Evolutionary conservation across 2,329 filamentous ascomycete genomes (phyloP).

Genomic region (Gyromitra esculenta): DNA sequence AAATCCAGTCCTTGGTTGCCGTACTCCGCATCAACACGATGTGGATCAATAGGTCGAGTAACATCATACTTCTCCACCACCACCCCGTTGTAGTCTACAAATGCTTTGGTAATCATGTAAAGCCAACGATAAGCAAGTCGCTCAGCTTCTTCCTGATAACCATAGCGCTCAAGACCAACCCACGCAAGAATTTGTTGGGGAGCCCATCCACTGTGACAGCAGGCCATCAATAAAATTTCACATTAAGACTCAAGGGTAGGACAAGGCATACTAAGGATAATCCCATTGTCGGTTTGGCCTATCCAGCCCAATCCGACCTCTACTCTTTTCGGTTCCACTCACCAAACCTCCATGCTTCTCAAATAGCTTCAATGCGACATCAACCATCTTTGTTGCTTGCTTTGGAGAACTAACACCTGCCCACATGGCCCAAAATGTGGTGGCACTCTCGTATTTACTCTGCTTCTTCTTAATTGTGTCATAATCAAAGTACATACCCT

Average conservation of each 20-base stretch:
- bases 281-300: constrained; percentile 98
- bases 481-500: constrained; percentile 98
- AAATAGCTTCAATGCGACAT: constrained; percentile 83
- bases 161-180: constrained; percentile 90
- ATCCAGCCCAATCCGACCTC: constrained; percentile 79
- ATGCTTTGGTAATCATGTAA: constrained; percentile 98
- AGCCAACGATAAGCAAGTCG: constrained; percentile 94
- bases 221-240: neutral
- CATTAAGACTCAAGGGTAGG: neutral
- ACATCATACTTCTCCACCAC: constrained; percentile 99
- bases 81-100: constrained; percentile 97
- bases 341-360: constrained; percentile 88
- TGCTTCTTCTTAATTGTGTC: constrained; percentile 83
- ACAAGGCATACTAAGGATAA: constrained; percentile 74
- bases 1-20: constrained; percentile 96
- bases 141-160: constrained; percentile 89
- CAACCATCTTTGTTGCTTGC: constrained; percentile 85
- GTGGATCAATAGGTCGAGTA: constrained; percentile 85
- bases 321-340: constrained; percentile 88
- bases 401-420: constrained; percentile 84
- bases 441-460: constrained; percentile 86
- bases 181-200: constrained; percentile 98
- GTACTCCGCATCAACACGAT: constrained; percentile 95
- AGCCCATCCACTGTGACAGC: constrained; percentile 76
- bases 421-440: constrained; percentile 98